Evolutionary conservation across 1,284 basidiomycete genomes (phyloP).

Genomic region (Boletus smithii): DNA sequence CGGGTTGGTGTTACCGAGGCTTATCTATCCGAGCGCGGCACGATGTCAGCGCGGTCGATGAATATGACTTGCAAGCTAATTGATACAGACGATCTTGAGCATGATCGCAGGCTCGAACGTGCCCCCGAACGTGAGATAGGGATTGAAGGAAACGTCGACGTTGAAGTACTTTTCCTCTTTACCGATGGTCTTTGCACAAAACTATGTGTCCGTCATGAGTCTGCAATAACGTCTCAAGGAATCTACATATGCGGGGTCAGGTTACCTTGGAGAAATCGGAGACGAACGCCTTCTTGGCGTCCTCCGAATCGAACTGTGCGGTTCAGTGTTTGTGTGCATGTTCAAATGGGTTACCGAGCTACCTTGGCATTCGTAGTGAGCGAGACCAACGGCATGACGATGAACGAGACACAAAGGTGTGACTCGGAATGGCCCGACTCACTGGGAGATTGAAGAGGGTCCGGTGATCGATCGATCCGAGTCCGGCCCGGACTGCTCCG

Average conservation of each 20-base stretch:
- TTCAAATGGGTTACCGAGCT: neutral
- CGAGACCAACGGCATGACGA: constrained; percentile 20
- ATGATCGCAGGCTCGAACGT: constrained; percentile 62
- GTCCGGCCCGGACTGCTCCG: too few species aligned
- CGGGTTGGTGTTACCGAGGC: constrained; percentile 54
- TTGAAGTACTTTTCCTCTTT: constrained; percentile 56
- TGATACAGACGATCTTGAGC: constrained; percentile 49
- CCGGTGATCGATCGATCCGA: too few species aligned
- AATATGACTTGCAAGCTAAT: neutral
- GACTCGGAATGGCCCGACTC: too few species aligned
- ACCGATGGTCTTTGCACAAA: constrained; percentile 37
- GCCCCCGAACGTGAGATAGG: constrained; percentile 53
- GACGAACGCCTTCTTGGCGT: constrained; percentile 44
- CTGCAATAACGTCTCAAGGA: neutral
- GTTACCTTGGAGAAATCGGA: constrained; percentile 52
- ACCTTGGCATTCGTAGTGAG: constrained; percentile 22
- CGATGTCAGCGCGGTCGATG: constrained; percentile 1
- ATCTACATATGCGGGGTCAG: too few species aligned
- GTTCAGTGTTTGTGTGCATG: neutral
- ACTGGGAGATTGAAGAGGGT: too few species aligned
- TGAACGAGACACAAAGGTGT: neutral
- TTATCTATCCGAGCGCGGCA: constrained; percentile 37
- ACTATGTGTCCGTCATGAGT: constrained; percentile 32
- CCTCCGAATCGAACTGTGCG: constrained; percentile 17
- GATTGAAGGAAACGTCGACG: constrained; percentile 52